These are phyloP conservation scores for Wickerhamomyces xylosicus DNA, from an alignment of 805 yeast genomes.

Conservation along the genomic window DNA sequence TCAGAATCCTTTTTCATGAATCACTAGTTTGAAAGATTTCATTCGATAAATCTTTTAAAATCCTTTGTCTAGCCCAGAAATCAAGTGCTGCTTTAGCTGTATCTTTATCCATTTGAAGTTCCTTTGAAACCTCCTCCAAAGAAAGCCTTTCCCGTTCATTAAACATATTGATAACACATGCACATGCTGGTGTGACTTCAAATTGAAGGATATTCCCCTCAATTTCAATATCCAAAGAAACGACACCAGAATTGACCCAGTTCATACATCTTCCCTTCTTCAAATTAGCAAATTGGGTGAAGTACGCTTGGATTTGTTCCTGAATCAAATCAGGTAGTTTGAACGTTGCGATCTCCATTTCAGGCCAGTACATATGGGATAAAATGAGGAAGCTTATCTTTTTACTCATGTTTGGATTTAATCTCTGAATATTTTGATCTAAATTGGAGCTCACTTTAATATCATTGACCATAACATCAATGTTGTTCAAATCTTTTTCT, in stretches of 20 bases:
- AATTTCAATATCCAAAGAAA: conserved; percentile 48
- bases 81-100: conserved; percentile 28
- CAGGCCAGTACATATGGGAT: conserved; percentile 79
- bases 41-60: conserved; percentile 26
- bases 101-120: conserved; percentile 32
- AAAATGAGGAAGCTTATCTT: conserved; percentile 48
- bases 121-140: conserved; percentile 22
- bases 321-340: conserved; percentile 35
- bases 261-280: conserved; percentile 52
- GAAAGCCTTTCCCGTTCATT: conserved; percentile 20
- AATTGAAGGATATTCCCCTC: conserved; percentile 29
- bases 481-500: conserved; percentile 48
- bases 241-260: conserved; percentile 49
- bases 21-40: conserved; percentile 1
- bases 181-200: conserved; percentile 60
- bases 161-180: conserved; percentile 48
- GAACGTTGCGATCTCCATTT: conserved; percentile 21
- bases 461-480: conserved; percentile 82
- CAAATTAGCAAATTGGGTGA: conserved; percentile 27
- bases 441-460: conserved; percentile 43
- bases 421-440: conserved; percentile 26
- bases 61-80: conserved; percentile 58
- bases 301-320: conserved; percentile 32
- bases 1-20: conserved; percentile 1
- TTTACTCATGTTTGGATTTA: conserved; percentile 12